A percentile compares a stretch with the other conserved stretches of the same genome.
These are phyloP conservation scores for Amanita rimosa DNA, from an alignment of 768 basidiomycete species.

Conservation along the genomic window DNA sequence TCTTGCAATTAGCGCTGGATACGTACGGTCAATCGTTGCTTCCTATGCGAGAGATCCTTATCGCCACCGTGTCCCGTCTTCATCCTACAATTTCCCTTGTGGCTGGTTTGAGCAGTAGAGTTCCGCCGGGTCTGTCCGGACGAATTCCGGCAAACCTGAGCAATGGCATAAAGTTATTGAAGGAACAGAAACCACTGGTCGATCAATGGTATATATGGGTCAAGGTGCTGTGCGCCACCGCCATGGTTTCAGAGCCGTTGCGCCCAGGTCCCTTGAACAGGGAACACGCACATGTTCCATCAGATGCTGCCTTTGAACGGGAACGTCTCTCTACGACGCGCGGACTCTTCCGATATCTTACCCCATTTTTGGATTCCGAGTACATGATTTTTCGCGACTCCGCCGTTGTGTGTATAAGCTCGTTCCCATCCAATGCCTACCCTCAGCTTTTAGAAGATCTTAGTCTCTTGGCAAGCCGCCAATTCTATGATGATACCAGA, in stretches of 20 bases:
- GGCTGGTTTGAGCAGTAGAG: conserved; percentile 55
- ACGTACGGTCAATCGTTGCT: conserved; percentile 31
- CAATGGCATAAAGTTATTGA: conserved; percentile 39
- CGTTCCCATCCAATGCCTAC: conserved; percentile 69
- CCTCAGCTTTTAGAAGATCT: conserved; percentile 78
- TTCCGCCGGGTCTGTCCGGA: conserved; percentile 33
- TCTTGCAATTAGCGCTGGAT: conserved; percentile 48
- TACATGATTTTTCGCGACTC: conserved; percentile 75
- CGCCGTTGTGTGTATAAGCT: conserved; percentile 81
- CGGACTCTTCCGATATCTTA: conserved; percentile 75
- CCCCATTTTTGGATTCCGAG: conserved; percentile 82
- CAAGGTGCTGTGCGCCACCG: conserved; percentile 77
- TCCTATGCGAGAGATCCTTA: conserved; percentile 51
- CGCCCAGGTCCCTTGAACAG: conserved; percentile 45
- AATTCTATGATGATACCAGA: conserved; percentile 71
- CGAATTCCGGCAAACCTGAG: conserved; percentile 28
- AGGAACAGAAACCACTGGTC: conserved; percentile 46
- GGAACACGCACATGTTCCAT: conserved; percentile 60
- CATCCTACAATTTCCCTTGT: conserved; percentile 63
- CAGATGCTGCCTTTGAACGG: conserved; percentile 66
- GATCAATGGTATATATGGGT: conserved; percentile 83
- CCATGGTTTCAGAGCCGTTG: conserved; percentile 47
- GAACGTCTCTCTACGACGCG: conserved; percentile 76
- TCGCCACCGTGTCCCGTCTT: conserved; percentile 58
- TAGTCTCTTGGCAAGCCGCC: conserved; percentile 65